phyloP scores from a whole-genome alignment of 1,284 basidiomycete species.

The Cystobasidiaceae sp. region DNA sequence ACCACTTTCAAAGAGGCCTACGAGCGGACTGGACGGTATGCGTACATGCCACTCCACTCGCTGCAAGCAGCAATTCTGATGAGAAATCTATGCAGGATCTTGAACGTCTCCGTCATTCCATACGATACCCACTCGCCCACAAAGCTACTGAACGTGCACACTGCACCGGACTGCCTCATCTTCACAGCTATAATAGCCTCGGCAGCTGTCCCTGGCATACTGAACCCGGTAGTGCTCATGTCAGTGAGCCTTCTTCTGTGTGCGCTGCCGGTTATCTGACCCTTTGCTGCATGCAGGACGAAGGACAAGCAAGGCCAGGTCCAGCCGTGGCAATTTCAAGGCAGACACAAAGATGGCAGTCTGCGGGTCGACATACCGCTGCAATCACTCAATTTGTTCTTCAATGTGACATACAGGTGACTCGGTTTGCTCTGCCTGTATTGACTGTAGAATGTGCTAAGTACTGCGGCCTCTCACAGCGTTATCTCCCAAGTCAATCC shows the following conservation, averaged over 20 bases:
- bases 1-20: conserved; percentile 96
- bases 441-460: neutral
- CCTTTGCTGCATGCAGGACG: no score
- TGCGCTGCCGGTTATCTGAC: no score
- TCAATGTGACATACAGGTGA: conserved; percentile 66
- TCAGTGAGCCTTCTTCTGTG: no score
- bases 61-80: neutral
- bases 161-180: conserved; percentile 75
- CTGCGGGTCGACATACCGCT: conserved; percentile 90
- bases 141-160: conserved; percentile 91
- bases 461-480: conserved; percentile 49
- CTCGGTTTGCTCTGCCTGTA: neutral
- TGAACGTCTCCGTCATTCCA: conserved; percentile 86
- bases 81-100: conserved; percentile 52
- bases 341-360: conserved; percentile 62
- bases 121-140: conserved; percentile 58
- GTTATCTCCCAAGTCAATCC: conserved; percentile 96
- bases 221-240: conserved; percentile 55
- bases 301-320: conserved; percentile 77
- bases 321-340: conserved; percentile 55
- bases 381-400: conserved; percentile 43
- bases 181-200: conserved; percentile 60
- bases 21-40: conserved; percentile 68
- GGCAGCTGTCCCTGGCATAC: conserved; percentile 75
- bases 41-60: neutral